Evolutionary conservation across 148 eudicot genomes (phyloP), one percentile per base, ranked within the genome.

Genomic region (Vaccinium myrtillus): DNA sequence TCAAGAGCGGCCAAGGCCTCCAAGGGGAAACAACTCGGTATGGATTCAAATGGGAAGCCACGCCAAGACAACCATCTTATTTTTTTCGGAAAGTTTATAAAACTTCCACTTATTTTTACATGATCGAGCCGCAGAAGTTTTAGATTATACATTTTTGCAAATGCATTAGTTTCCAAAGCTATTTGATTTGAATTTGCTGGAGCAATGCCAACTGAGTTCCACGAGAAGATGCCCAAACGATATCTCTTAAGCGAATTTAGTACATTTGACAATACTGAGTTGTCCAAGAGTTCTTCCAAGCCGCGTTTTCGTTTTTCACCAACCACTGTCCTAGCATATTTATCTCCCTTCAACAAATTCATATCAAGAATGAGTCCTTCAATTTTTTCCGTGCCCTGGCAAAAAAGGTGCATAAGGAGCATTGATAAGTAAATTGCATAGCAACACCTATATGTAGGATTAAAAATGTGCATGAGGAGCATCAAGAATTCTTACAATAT

Each of bases 11-110:
- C 67, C 6, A 79, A 0, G 19, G 43, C 15, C 48, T 79, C 48
- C 50, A 79, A 58, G 2, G 5, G 67, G 6, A 79, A 58, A 27
- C 30, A 8, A 27, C 3, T 55, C 1, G 46, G 69, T 54, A 79
- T 79, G 8, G 65, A 79, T 55, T 54, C 14, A 9, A 79, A 19
- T 30, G 82, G 48, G 46, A 79, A 79, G 25, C 69, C 63, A 27
- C 0, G 67, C 82, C 82, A 76, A 21, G 12, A 49, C 56, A 76
- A 49, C 55, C 55, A 76, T 49, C 55, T 49, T 49, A 76, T 6
- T 30, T 13, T 30, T 21, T 27, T 58, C 0, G 69, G 49, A 30
- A 79, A 79, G 2, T 55, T 79, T 54, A 55, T 1, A 79, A 13
- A 79, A 8, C n/a, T 2, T 15, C 82, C 69, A 14, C 6, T 15